These are phyloP conservation scores for Penicillium egyptiacum DNA, from an alignment of 495 filamentous ascomycete species.

Conservation along the genomic window DNA sequence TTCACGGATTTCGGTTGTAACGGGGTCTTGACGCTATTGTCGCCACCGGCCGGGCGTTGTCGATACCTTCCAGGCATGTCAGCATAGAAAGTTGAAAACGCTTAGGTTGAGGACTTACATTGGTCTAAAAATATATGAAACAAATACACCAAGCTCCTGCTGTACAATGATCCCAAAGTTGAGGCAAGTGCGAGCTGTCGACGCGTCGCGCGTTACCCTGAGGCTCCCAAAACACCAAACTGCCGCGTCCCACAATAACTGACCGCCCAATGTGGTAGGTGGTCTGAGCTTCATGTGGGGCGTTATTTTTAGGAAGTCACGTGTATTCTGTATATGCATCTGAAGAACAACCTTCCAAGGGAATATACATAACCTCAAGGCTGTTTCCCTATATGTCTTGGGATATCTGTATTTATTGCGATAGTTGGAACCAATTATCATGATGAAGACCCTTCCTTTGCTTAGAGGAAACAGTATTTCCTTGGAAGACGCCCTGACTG, in stretches of 20 bases:
- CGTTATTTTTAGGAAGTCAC: background rate
- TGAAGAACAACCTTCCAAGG: background rate
- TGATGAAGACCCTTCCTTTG: too few species aligned
- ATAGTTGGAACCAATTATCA: too few species aligned
- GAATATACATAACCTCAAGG: too few species aligned
- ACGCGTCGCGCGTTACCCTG: conserved; percentile 32
- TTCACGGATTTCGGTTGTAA: conserved; percentile 43
- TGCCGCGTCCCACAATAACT: conserved; percentile 38
- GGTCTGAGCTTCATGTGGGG: background rate
- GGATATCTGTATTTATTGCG: too few species aligned
- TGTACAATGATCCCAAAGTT: conserved; percentile 15
- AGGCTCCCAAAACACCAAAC: conserved; percentile 37
- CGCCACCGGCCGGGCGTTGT: conserved; percentile 30
- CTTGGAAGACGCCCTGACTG: too few species aligned
- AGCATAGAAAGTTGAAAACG: background rate
- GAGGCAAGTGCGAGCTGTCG: conserved; percentile 11
- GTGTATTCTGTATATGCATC: background rate
- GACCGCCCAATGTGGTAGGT: conserved; percentile 17
- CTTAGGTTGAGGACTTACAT: conserved; percentile 19
- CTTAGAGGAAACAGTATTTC: too few species aligned
- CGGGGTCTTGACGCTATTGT: conserved; percentile 40
- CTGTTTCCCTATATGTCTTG: too few species aligned
- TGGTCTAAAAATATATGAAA: background rate
- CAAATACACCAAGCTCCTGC: conserved; percentile 3
- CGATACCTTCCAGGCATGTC: conserved; percentile 42